Conservation (phyloP, 2,329 filamentous ascomycete species). For the Rhytidhysteron rufulum region DNA sequence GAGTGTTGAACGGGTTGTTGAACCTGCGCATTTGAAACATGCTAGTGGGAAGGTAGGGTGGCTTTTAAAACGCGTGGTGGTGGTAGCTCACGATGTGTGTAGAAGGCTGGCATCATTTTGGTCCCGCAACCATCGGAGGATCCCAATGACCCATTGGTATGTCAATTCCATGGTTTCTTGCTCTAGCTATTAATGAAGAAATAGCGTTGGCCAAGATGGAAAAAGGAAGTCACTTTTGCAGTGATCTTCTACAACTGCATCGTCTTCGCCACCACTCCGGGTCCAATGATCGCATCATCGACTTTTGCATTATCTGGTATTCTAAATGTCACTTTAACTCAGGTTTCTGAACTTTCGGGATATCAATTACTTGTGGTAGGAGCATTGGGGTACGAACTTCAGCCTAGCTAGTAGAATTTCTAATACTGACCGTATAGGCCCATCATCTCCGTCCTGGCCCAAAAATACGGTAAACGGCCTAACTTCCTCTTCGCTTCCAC, state of each 20-base stretch:
- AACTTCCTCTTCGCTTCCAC: slow-evolving; percentile 31
- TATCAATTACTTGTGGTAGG: slow-evolving; percentile 21
- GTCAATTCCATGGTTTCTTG: not conserved
- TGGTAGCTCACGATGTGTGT: no score
- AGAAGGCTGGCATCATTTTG: slow-evolving; percentile 18
- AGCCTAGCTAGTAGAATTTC: no score
- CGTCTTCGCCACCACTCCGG: slow-evolving; percentile 20
- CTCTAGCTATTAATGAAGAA: not conserved
- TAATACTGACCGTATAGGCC: slow-evolving; percentile 11
- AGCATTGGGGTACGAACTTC: slow-evolving; percentile 15
- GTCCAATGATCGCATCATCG: slow-evolving; percentile 20
- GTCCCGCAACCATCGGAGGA: slow-evolving; percentile 20
- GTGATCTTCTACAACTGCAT: slow-evolving; percentile 22
- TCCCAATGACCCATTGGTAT: slow-evolving; percentile 20
- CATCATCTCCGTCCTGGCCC: slow-evolving; percentile 29
- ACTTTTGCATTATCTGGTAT: slow-evolving; percentile 16
- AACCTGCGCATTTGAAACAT: slow-evolving; percentile 15
- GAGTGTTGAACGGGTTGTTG: slow-evolving; percentile 9
- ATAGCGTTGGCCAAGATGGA: slow-evolving; percentile 21
- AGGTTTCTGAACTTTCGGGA: slow-evolving; percentile 18
- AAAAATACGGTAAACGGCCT: slow-evolving; percentile 33
- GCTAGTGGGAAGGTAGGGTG: slow-evolving; percentile 13
- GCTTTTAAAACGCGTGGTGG: not conserved
- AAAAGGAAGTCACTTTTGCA: slow-evolving; percentile 16
- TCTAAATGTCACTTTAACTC: slow-evolving; percentile 21